These are phyloP conservation scores for Backusella australiensis DNA, from an alignment of 192 early-diverging fungal genomes.

Conservation along the genomic window DNA sequence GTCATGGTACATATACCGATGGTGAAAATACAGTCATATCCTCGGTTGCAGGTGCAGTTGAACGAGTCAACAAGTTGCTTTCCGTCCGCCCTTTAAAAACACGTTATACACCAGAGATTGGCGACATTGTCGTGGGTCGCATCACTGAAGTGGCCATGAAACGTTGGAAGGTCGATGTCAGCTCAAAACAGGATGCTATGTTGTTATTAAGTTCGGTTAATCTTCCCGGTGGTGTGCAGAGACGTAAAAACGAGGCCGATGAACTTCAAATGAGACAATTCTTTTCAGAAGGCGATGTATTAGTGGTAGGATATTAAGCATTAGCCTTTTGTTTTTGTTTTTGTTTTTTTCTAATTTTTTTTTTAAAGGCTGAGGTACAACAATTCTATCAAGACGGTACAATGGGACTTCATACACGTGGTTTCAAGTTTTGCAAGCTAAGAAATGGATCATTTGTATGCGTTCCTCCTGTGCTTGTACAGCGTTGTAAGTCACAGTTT, in stretches of 20 bases:
- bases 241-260: slow-evolving; percentile 93
- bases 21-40: slow-evolving; percentile 65
- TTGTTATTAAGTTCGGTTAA: slow-evolving; percentile 89
- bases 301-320: slow-evolving; percentile 59
- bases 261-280: slow-evolving; percentile 96
- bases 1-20: slow-evolving; percentile 87
- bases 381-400: slow-evolving; percentile 85
- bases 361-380: slow-evolving; percentile 32
- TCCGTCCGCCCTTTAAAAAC: slow-evolving; percentile 85
- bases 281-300: slow-evolving; percentile 91
- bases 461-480: slow-evolving; percentile 86
- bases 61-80: slow-evolving; percentile 95
- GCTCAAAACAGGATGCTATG: slow-evolving; percentile 82
- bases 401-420: slow-evolving; percentile 86
- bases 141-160: slow-evolving; percentile 88
- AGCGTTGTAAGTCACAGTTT: slow-evolving; percentile 95
- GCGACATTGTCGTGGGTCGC: slow-evolving; percentile 94
- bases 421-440: slow-evolving; percentile 70
- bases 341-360: background rate
- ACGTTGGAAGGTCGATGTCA: slow-evolving; percentile 95
- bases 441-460: slow-evolving; percentile 69
- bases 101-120: slow-evolving; percentile 91
- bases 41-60: slow-evolving; percentile 87
- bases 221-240: slow-evolving; percentile 92
- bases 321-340: too few species aligned